phyloP scores from a whole-genome alignment of 805 yeast species.

The Hanseniaspora singularis region DNA sequence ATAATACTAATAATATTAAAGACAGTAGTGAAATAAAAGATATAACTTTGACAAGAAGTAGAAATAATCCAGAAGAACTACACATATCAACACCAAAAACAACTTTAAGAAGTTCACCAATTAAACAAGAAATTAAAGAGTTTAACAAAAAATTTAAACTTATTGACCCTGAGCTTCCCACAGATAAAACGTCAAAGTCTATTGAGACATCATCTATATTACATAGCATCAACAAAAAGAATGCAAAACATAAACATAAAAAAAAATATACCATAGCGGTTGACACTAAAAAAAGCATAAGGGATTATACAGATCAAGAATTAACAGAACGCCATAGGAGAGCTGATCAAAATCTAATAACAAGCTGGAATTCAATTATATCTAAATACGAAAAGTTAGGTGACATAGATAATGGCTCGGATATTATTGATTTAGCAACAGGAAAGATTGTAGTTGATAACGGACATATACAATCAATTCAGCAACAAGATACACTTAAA shows the following conservation, averaged over 20 bases:
- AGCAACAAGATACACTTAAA: constrained; percentile 14
- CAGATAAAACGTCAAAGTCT: neutral
- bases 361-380: constrained; percentile 42
- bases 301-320: constrained; percentile 26
- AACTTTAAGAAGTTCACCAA: neutral
- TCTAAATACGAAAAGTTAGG: constrained; percentile 34
- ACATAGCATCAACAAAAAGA: neutral
- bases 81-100: neutral
- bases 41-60: no score
- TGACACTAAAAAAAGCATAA: constrained; percentile 22
- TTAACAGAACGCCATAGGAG: constrained; percentile 26
- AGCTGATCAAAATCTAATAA: constrained; percentile 29
- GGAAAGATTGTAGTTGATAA: constrained; percentile 53
- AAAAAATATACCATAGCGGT: constrained; percentile 24
- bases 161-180: neutral
- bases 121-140: neutral
- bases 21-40: no score
- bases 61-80: no score
- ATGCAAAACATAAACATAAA: constrained; percentile 16
- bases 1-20: no score
- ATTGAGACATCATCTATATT: neutral
- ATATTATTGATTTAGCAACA: constrained; percentile 50
- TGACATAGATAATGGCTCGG: constrained; percentile 44
- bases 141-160: neutral
- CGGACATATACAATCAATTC: constrained; percentile 49